Conservation (phyloP, 2,329 filamentous ascomycete species). For the Scedosporium aurantiacum region DNA sequence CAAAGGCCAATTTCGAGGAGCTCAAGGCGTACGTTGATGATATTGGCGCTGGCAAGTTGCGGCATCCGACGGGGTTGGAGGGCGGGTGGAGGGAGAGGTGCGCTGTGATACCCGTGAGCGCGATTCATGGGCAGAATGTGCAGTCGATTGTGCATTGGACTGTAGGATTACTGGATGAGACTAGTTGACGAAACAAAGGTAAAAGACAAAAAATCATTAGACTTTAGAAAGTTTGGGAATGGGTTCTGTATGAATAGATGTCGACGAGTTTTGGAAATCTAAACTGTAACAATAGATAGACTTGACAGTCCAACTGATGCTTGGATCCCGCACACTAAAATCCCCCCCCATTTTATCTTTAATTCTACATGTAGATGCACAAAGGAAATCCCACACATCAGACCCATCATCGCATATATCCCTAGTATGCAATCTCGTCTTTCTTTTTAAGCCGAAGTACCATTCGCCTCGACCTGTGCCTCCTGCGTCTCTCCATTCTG, state of each 20-base stretch:
- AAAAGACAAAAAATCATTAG: background rate
- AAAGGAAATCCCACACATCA: background rate
- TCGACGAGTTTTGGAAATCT: background rate
- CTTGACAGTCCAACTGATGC: background rate
- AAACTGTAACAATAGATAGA: background rate
- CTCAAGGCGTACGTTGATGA: conserved; percentile 60
- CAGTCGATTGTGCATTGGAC: conserved; percentile 63
- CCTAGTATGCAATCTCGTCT: background rate
- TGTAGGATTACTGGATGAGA: conserved; percentile 52
- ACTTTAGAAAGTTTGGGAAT: background rate
- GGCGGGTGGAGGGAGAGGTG: conserved; percentile 50
- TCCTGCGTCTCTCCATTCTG: conserved; percentile 16
- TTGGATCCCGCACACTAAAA: too few relatives aligned
- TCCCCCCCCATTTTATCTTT: background rate
- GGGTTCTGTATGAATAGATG: background rate
- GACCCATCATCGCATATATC: conserved; percentile 8
- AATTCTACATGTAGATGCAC: background rate
- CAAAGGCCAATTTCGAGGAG: conserved; percentile 62
- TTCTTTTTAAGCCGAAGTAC: conserved; percentile 20
- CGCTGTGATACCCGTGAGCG: conserved; percentile 73
- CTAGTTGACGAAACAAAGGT: conserved; percentile 7
- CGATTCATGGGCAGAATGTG: conserved; percentile 77
- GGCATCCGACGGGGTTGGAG: conserved; percentile 61
- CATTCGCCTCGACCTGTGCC: conserved; percentile 15
- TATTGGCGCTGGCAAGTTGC: conserved; percentile 49